Evolutionary conservation across 306 rosid genomes (phyloP).

Genomic region (Astragalus glycyphyllos): DNA sequence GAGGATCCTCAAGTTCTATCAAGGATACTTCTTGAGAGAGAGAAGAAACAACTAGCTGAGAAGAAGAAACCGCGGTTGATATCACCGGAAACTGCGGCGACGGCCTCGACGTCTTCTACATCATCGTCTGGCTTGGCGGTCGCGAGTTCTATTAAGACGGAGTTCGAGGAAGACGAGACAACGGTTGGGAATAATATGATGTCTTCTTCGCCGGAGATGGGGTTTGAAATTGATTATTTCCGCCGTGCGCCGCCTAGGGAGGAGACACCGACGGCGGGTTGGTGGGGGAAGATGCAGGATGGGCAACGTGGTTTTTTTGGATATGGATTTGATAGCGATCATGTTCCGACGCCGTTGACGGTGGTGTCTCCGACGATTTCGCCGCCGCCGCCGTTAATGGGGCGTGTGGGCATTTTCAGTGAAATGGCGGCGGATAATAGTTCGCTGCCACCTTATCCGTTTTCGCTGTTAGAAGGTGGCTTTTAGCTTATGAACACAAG

Average conservation of each 20-base stretch:
- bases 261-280: neutral
- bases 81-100: constrained; percentile 35
- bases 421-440: constrained; percentile 60
- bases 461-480: constrained; percentile 80
- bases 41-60: constrained; percentile 35
- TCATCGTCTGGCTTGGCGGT: constrained; percentile 49
- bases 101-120: constrained; percentile 49
- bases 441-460: constrained; percentile 86
- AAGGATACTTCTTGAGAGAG: constrained; percentile 53
- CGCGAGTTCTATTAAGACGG: constrained; percentile 44
- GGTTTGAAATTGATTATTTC: constrained; percentile 50
- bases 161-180: constrained; percentile 58
- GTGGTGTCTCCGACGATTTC: constrained; percentile 29
- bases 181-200: constrained; percentile 33
- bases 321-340: constrained; percentile 13
- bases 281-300: constrained; percentile 47
- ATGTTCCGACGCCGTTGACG: constrained; percentile 35
- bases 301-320: constrained; percentile 13
- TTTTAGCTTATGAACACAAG: constrained; percentile 51
- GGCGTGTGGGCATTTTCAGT: constrained; percentile 43
- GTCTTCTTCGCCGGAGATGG: constrained; percentile 57
- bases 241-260: constrained; percentile 45
- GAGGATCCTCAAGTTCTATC: constrained; percentile 79
- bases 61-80: constrained; percentile 63
- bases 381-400: constrained; percentile 37